Conservation (phyloP, 495 filamentous ascomycete genomes). For the Neurospora sp. region DNA sequence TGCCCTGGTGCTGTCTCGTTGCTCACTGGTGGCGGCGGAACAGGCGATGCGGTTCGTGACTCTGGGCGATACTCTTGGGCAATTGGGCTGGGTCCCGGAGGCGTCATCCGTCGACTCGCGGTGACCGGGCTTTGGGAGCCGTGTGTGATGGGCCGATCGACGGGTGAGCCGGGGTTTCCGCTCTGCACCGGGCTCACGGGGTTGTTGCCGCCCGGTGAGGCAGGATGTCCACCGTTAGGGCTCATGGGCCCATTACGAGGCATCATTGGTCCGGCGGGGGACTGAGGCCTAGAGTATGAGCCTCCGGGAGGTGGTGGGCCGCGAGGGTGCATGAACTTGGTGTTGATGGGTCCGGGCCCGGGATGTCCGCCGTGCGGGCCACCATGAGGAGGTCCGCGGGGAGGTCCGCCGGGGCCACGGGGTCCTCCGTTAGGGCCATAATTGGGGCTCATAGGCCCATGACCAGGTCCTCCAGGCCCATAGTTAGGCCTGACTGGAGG, state of each 20-base stretch:
- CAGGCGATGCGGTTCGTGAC: constrained; percentile 1
- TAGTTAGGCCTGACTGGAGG: constrained; percentile 15
- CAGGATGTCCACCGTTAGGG: constrained; percentile 13
- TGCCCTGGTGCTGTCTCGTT: constrained; percentile 41
- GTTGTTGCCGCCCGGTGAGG: background rate
- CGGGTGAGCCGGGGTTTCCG: background rate
- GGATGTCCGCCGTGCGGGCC: constrained; percentile 15
- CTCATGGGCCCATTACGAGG: constrained; percentile 34
- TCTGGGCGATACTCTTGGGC: constrained; percentile 34
- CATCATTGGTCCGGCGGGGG: constrained; percentile 17
- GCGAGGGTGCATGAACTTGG: background rate
- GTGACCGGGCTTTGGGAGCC: constrained; percentile 25
- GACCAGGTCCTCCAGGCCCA: background rate
- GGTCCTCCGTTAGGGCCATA: background rate
- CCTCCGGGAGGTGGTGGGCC: constrained; percentile 6
- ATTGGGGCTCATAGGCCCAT: constrained; percentile 10
- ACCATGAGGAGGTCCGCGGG: constrained; percentile 3
- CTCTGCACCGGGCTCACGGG: background rate
- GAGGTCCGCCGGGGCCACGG: background rate
- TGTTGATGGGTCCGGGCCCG: background rate
- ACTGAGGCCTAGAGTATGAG: constrained; percentile 18
- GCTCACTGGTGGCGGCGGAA: constrained; percentile 25
- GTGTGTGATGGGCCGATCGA: background rate
- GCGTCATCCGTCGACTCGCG: constrained; percentile 35
- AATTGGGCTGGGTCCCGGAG: constrained; percentile 53